Evolutionary conservation across 495 filamentous ascomycete species (phyloP), one percentile per base, ranked within the genome.

Genomic region (Penicillium lividum): DNA sequence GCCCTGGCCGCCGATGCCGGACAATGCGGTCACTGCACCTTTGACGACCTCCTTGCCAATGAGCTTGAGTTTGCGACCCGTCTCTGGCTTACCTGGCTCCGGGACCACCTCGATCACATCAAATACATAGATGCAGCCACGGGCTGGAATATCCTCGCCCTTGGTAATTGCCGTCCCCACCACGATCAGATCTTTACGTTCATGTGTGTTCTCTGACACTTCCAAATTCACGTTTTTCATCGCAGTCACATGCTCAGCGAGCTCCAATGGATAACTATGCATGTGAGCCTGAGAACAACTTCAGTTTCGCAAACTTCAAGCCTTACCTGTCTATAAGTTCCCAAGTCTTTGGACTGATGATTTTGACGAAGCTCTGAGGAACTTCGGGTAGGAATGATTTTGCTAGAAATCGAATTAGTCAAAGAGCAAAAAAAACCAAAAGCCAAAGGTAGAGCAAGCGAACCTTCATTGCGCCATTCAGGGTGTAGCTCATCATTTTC

Each of bases 51-150:
- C 94, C 58, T 89, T 89, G 7, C 89, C 88, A 16, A 97, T 77
- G 8, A 96, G 83, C 70, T 96, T 95, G 29, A 98, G 72, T 65
- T 86, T 92, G 58, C 84, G 86, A 66, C 89, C 86, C 4, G 89
- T 96, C 66, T 96, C 93, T 3, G 92, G 91, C 3, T 82, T 81
- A 6, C 85, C 91, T 0, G 93, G 93, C 50, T 97, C 86, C 0
- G 94, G 93, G 0, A 96, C 93, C 46, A 97, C 94, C 27, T 85
- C 81, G 51, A 96, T 92, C 47, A 98, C 80, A 56, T 96, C 92
- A 68, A 93, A 96, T 52, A 99, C 89, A 68, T 94, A 93, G 57
- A 99, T 82, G 51, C 84, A 82, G n/a, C 94, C 95, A 34, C 86
- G 83, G 0, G 90, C 84, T 3, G 92, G 86, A 31, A 92, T 84